These are phyloP conservation scores for Ogataea siamensis DNA, from an alignment of 805 yeast genomes.

Conservation along the genomic window DNA sequence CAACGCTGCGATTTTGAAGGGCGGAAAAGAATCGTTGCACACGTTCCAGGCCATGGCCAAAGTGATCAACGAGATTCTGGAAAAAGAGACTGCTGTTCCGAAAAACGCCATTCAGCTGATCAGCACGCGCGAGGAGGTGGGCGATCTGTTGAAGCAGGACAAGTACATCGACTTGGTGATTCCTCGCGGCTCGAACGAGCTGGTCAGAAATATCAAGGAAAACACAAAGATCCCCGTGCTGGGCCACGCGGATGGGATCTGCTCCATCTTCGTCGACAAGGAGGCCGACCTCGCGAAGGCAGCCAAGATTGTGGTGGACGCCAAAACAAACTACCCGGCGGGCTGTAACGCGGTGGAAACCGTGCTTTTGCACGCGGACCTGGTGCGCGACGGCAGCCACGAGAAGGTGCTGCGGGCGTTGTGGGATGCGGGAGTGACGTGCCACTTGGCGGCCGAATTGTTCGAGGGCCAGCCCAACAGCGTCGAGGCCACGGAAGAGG, in stretches of 20 bases:
- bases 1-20: conserved; percentile 93
- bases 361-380: conserved; percentile 56
- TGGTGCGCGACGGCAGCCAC: conserved; percentile 25
- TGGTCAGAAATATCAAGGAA: conserved; percentile 82
- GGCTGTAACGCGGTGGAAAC: conserved; percentile 99
- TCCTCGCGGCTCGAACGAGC: conserved; percentile 95
- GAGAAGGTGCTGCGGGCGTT: conserved; percentile 37
- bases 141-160: conserved; percentile 81
- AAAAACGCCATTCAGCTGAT: conserved; percentile 79
- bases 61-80: conserved; percentile 60
- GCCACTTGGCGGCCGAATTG: conserved; percentile 63
- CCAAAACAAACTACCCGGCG: conserved; percentile 96
- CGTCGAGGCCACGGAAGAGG: conserved; percentile 55
- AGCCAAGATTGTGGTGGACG: conserved; percentile 68
- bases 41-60: conserved; percentile 82
- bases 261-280: conserved; percentile 80
- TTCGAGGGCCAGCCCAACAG: conserved; percentile 29
- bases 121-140: conserved; percentile 85
- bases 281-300: conserved; percentile 80
- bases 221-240: conserved; percentile 93
- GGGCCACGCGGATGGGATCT: conserved; percentile 98
- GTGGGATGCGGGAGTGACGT: conserved; percentile 62
- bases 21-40: conserved; percentile 89
- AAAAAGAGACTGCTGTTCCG: conserved; percentile 67
- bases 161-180: conserved; percentile 89